A percentile compares a stretch with the other conserved stretches of the same genome.
These are phyloP conservation scores for Borealophlyctis nickersoniae DNA, from an alignment of 192 early-diverging fungal genomes.

Conservation along the genomic window DNA sequence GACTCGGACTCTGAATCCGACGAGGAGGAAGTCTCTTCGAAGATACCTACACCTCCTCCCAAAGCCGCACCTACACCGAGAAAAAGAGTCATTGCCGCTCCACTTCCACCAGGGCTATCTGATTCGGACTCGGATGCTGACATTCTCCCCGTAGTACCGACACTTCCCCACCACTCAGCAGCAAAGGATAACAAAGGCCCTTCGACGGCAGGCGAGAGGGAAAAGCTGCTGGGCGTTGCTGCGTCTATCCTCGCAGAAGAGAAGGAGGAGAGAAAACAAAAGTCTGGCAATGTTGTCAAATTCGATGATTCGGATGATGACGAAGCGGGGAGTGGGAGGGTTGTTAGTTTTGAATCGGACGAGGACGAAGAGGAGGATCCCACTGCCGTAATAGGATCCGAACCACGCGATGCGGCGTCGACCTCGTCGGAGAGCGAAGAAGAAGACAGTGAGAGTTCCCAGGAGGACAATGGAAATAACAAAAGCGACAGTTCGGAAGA, in stretches of 20 bases:
- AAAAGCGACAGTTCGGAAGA: slow-evolving; percentile 5
- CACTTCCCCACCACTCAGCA: not conserved
- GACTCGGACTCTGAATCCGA: too few species aligned
- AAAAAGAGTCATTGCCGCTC: not conserved
- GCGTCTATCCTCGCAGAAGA: not conserved
- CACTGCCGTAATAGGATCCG: too few species aligned
- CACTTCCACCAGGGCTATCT: not conserved
- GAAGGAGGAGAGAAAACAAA: not conserved
- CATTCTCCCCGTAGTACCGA: not conserved
- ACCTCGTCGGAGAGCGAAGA: not conserved
- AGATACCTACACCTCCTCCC: slow-evolving; percentile 1
- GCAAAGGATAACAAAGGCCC: not conserved
- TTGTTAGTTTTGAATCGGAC: not conserved
- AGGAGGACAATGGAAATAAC: not conserved
- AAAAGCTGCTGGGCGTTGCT: not conserved
- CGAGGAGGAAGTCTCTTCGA: too few species aligned
- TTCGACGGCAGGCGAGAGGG: not conserved
- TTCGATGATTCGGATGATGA: not conserved
- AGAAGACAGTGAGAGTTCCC: not conserved
- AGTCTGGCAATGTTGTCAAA: not conserved
- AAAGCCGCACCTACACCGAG: not conserved
- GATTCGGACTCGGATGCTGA: not conserved
- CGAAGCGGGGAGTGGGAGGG: not conserved
- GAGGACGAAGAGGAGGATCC: not conserved
- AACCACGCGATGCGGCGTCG: not conserved